phyloP scores from a whole-genome alignment of 805 yeast species.

The Saccharomycopsis sp. region DNA sequence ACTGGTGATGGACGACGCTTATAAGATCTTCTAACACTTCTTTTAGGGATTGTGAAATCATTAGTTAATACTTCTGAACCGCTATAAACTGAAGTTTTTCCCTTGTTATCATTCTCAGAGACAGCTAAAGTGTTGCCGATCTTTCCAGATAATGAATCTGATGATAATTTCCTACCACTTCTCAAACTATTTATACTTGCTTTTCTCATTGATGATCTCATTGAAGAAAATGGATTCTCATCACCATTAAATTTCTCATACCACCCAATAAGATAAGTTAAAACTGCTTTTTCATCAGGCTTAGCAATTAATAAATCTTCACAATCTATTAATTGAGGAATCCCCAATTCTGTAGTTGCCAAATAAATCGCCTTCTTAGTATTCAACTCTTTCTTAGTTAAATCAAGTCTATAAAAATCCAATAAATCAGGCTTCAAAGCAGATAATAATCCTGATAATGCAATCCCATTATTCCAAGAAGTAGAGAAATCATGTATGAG shows the following conservation, averaged over 20 bases:
- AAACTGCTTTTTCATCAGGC: constrained; percentile 46
- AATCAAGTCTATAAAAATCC: constrained; percentile 22
- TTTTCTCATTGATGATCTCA: background rate
- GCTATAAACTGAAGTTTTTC: too few relatives aligned
- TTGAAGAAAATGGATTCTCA: background rate
- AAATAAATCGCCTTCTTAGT: constrained; percentile 27
- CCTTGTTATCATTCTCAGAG: too few relatives aligned
- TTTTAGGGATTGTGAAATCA: constrained; percentile 9
- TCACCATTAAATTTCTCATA: constrained; percentile 28
- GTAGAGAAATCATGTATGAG: constrained; percentile 34
- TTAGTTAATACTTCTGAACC: too few relatives aligned
- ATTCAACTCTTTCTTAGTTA: constrained; percentile 24
- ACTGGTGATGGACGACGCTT: too few relatives aligned
- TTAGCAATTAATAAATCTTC: constrained; percentile 37
- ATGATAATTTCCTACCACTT: too few relatives aligned
- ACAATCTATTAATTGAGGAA: constrained; percentile 36
- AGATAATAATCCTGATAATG: constrained; percentile 33
- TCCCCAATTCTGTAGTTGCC: constrained; percentile 32
- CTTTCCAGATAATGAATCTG: too few relatives aligned
- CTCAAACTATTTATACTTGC: background rate
- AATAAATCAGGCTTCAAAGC: constrained; percentile 27
- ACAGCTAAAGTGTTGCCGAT: too few relatives aligned
- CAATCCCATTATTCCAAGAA: constrained; percentile 39
- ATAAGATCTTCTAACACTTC: constrained; percentile 11
- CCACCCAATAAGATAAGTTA: constrained; percentile 42